Evolutionary conservation across 1,284 basidiomycete species (phyloP), one percentile per base, ranked within the genome.

Genomic region (Cystobasidium pallidum): DNA sequence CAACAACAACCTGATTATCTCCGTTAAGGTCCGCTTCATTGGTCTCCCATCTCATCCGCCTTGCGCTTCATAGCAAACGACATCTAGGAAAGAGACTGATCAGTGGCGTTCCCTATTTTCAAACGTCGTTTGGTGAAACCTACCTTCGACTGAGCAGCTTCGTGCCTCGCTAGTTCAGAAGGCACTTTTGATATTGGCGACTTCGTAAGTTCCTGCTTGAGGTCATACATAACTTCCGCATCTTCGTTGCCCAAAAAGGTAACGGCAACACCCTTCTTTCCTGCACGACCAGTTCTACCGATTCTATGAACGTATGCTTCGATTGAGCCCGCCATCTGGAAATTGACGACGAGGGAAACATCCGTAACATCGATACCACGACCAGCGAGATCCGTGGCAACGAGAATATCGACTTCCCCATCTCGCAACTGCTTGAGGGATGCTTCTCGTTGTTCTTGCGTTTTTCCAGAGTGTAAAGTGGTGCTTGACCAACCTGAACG

Each of bases 361-460:
- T 99, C 92, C 75, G 93, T 91, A 3, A 99, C 92, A 82, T 99
- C 96, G 81, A 99, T 98, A 86, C 95, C 95, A 80, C 95, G 90
- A 63, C 96, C 95, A 26, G 96, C 95, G 66, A 99, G 85, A 82
- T 99, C 96, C 19, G 95, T 99, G 0, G 96, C 96, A 36, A 99
- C 95, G 3, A 99, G 85, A 43, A 93, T 86, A 80, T 90, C 88
- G 36, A 89, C 85, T 70, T 91, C 88, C 63, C 94, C 95, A 41
- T 86, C 88, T 8, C 96, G 89, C 71, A 99, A 83, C 0, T 91
- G 84, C 75, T 92, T 89, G 73, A 99, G 83, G 0, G 94, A 88
- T 0, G 91, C 92, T 81, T 99, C 95, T 81, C 95, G 89, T 81
- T 97, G 92, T 78, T 94, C 91, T 82, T 99, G 95, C 75, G 91